Conservation (phyloP, 495 filamentous ascomycete species). For the Hyphodiscus hymeniophilus region DNA sequence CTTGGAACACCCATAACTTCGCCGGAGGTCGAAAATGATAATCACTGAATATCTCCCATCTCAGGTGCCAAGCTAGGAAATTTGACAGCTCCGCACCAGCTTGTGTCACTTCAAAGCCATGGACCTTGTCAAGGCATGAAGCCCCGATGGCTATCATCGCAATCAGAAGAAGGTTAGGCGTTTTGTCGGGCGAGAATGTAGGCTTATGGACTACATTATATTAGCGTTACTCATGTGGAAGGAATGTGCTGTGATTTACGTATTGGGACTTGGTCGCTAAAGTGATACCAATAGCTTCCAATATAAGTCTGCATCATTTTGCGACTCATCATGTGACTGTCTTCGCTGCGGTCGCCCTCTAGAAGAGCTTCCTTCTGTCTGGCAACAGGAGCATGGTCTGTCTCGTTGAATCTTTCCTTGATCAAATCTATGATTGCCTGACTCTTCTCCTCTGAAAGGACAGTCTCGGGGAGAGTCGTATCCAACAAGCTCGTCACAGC, state of each 20-base stretch:
- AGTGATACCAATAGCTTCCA: conserved; percentile 87
- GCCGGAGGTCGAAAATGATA: conserved; percentile 87
- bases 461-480: conserved; percentile 65
- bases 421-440: conserved; percentile 82
- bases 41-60: conserved; percentile 78
- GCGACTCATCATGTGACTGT: conserved; percentile 70
- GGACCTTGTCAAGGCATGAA: conserved; percentile 73
- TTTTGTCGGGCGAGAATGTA: conserved; percentile 82
- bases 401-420: conserved; percentile 71
- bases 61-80: conserved; percentile 83
- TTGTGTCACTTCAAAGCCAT: conserved; percentile 64
- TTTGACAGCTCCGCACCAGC: conserved; percentile 70
- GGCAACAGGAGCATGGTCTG: conserved; percentile 62
- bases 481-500: conserved; percentile 87
- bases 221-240: neutral
- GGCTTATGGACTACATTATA: conserved; percentile 61
- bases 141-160: conserved; percentile 94
- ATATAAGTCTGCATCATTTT: conserved; percentile 96
- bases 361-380: conserved; percentile 71
- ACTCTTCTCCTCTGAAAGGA: conserved; percentile 82
- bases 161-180: conserved; percentile 76
- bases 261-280: conserved; percentile 90
- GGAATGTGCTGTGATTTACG: conserved; percentile 16
- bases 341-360: conserved; percentile 66
- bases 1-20: conserved; percentile 96